Evolutionary conservation across 2,329 filamentous ascomycete species (phyloP).

Genomic region (Hansfordia pulvinata): DNA sequence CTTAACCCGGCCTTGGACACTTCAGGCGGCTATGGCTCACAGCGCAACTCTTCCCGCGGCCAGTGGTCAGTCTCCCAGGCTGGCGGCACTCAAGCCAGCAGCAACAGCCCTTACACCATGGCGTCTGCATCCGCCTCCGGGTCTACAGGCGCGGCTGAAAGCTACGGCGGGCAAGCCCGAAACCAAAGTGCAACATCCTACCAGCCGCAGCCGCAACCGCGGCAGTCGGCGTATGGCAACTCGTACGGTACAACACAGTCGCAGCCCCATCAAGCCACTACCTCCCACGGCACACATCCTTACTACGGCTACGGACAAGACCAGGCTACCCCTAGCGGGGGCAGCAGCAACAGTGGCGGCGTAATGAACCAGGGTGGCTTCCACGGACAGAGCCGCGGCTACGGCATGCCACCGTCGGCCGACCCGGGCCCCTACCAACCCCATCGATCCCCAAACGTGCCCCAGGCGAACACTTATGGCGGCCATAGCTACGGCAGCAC

Average conservation of each 20-base stretch:
- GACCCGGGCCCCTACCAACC: conserved; percentile 6
- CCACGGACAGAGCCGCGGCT: conserved; percentile 9
- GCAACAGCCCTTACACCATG: conserved; percentile 9
- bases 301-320: conserved; percentile 20
- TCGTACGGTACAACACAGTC: too few relatives aligned
- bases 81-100: conserved; percentile 7
- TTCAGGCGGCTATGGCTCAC: too few relatives aligned
- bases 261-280: conserved; percentile 11
- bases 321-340: conserved; percentile 9
- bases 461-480: conserved; percentile 9
- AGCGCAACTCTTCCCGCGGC: too few relatives aligned
- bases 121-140: conserved; percentile 9
- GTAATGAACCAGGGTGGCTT: too few relatives aligned
- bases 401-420: conserved; percentile 4
- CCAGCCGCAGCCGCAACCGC: conserved; percentile 7
- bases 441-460: conserved; percentile 10
- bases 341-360: conserved; percentile 10
- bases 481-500: conserved; percentile 9
- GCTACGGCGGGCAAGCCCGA: conserved; percentile 12
- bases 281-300: conserved; percentile 15
- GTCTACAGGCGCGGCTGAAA: conserved; percentile 11
- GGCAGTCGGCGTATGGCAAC: conserved; percentile 13
- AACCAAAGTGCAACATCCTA: conserved; percentile 9
- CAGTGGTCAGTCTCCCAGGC: conserved; percentile 11
- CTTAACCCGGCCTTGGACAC: too few relatives aligned